Percentiles rank a stretch among this genome's conserved stretches.
Conservation (phyloP, 2,329 filamentous ascomycete species). For the Xylariaceae sp. region DNA sequence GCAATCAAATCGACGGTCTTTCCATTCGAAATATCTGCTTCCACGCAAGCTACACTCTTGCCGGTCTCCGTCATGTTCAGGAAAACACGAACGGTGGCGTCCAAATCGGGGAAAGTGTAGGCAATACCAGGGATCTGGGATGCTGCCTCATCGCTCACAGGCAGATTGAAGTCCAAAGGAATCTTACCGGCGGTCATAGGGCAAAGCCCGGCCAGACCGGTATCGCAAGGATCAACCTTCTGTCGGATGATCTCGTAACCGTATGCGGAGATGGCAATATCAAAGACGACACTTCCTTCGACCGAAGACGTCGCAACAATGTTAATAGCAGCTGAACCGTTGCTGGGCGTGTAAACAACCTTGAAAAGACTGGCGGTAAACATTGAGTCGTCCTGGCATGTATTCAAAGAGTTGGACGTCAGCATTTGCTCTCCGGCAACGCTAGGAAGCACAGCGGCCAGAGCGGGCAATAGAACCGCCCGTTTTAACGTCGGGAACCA, state of each 20-base stretch:
- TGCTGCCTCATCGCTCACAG: slow-evolving; percentile 50
- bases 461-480: slow-evolving; percentile 40
- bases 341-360: slow-evolving; percentile 72
- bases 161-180: slow-evolving; percentile 65
- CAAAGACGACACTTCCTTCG: slow-evolving; percentile 74
- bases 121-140: slow-evolving; percentile 69
- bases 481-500: slow-evolving; percentile 42
- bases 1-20: slow-evolving; percentile 78
- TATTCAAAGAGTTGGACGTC: slow-evolving; percentile 76
- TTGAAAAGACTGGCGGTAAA: slow-evolving; percentile 89
- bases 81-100: slow-evolving; percentile 70
- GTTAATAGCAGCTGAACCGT: slow-evolving; percentile 67
- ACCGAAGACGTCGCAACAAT: slow-evolving; percentile 80
- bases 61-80: slow-evolving; percentile 61
- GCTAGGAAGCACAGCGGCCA: slow-evolving; percentile 41
- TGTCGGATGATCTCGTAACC: slow-evolving; percentile 68
- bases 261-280: slow-evolving; percentile 74
- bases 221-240: slow-evolving; percentile 71
- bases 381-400: slow-evolving; percentile 77
- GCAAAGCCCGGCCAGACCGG: slow-evolving; percentile 70
- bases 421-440: slow-evolving; percentile 62
- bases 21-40: slow-evolving; percentile 76
- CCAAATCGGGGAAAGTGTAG: slow-evolving; percentile 78
- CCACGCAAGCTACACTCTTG: slow-evolving; percentile 68
- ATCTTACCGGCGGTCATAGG: slow-evolving; percentile 86